Conservation (phyloP, 495 filamentous ascomycete species). For the Aspergillus egyptiacus region DNA sequence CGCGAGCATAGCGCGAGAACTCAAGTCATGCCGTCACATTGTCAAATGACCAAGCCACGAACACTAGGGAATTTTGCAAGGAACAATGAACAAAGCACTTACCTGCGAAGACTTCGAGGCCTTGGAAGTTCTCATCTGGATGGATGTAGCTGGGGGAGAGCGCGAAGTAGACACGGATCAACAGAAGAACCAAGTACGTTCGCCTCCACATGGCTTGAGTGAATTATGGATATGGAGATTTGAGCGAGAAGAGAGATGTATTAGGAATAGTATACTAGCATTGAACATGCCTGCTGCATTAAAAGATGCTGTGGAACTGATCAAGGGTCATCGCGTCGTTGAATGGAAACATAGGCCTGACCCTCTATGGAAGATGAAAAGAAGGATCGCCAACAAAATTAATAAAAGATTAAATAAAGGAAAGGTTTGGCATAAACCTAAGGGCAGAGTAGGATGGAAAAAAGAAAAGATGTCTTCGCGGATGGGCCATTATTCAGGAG, state of each 20-base stretch:
- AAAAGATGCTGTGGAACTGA: slow-evolving; percentile 1
- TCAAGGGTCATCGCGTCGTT: slow-evolving; percentile 12
- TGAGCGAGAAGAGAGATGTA: slow-evolving; percentile 3
- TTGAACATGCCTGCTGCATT: slow-evolving; percentile 15
- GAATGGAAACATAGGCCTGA: neutral
- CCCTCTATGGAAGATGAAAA: neutral
- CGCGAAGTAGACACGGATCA: slow-evolving; percentile 90
- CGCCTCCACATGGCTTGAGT: slow-evolving; percentile 74
- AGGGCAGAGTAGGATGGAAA: no score
- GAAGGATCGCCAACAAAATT: slow-evolving; percentile 1
- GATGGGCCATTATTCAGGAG: no score
- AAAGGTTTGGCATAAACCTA: no score
- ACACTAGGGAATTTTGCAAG: neutral
- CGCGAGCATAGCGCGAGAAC: neutral
- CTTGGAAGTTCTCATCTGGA: slow-evolving; percentile 98
- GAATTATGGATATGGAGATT: slow-evolving; percentile 1
- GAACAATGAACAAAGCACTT: slow-evolving; percentile 30
- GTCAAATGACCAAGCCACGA: slow-evolving; percentile 6
- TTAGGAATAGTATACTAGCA: slow-evolving; percentile 1
- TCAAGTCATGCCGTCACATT: neutral
- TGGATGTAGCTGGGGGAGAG: slow-evolving; percentile 93
- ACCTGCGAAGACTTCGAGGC: slow-evolving; percentile 95
- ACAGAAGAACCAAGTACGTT: slow-evolving; percentile 74
- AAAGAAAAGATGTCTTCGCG: no score
- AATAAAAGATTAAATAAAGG: no score